Base-by-base conservation (phyloP, 495 filamentous ascomycete species). In the Xylaria flabelliformis region DNA sequence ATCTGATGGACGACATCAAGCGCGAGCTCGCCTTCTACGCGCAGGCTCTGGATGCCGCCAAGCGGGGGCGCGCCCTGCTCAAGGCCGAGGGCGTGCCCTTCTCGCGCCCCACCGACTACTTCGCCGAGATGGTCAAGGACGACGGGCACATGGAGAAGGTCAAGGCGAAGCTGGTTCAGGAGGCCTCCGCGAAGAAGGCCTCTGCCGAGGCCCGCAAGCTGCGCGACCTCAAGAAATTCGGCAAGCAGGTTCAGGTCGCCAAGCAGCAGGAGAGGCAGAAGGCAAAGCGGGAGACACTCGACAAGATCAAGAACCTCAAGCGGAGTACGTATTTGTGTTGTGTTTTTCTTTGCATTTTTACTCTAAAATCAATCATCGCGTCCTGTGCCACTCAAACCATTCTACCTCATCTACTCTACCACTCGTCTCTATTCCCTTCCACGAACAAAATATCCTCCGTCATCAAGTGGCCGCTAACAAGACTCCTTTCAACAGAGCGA, bases 131-230 rank as follows among this genome's bases (percentile, higher is more conserved):
- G 93, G 89, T 98, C 72, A 97, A 98, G 87, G 93, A 90, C 77
- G 97, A 99, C 83, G 95, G 97, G 85, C 97, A 97, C 79, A 99
- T 99, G 96, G 91, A 92, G 75, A 92, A 91, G 85, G 93, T 99
- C 81, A 97, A 96, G 87, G 89, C 90, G 80, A 97, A 97, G 88
- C 85, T 98, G 77, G 88, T 95, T 71, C 95, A 98, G 74, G 94
- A 95, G 80, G 96, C 95, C 12, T 93, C 95, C 41, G 83, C 87
- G 64, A 97, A 96, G 88, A 97, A 97, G 87, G 95, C 97, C 2
- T 88, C 93, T 8, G 90, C 91, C 24, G 96, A 99, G 81, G 96
- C 96, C 34, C 89, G 94, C 79, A 92, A 92, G 84, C 94, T 93
- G 86, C 87, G 96, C 71, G 96, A 99, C 83, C 85, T 98, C 74